Evolutionary conservation across 2,329 filamentous ascomycete genomes (phyloP), one percentile per base, ranked within the genome.

Genomic region (Xylariaceae sp.): DNA sequence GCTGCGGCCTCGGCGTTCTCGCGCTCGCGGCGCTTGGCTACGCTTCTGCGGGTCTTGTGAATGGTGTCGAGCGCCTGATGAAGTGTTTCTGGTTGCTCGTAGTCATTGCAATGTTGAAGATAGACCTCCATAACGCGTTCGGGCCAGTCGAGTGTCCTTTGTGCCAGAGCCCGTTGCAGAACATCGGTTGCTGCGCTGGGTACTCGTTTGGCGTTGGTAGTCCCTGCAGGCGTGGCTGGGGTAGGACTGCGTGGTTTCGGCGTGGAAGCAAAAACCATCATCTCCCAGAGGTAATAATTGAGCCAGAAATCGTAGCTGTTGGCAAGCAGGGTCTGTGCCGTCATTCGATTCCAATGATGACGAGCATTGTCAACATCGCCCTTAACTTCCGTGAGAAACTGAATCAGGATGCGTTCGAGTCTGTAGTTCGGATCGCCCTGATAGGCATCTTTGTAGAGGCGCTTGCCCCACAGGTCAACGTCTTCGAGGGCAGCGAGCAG

Each of bases 251-350:
- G 68, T 28, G 67, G 65, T 41, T 72, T 76, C 41, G 74, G 70
- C 43, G 62, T 66, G 4, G 72, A 71, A 2, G 69, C 65, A 49
- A 77, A 79, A 4, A 79, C 56, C 43, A 85, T 74, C 74, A 97
- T 84, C 65, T 97, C 93, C 85, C 89, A 97, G 39, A 84, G 74
- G 64, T 96, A 96, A 64, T 89, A 96, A 33, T 83, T 81, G 41
- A 90, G 75, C 93, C 93, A 98, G 62, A 97, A 97, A 54, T 95
- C 89, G 58, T 90, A 89, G 53, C 82, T 90, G 53, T 89, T 79
- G 22, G 82, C 81, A 42, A 89, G 68, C 3, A 80, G 80, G 15
- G 76, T 72, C n/a, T 78, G 69, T 17, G 78, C 62, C 3, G 73
- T 76, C 22, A 97, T 72, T 15, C 79, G 78, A 50, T 85, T 81